Conservation (phyloP, 176 grass and related monocot genomes). For the Cymbopogon citratus region DNA sequence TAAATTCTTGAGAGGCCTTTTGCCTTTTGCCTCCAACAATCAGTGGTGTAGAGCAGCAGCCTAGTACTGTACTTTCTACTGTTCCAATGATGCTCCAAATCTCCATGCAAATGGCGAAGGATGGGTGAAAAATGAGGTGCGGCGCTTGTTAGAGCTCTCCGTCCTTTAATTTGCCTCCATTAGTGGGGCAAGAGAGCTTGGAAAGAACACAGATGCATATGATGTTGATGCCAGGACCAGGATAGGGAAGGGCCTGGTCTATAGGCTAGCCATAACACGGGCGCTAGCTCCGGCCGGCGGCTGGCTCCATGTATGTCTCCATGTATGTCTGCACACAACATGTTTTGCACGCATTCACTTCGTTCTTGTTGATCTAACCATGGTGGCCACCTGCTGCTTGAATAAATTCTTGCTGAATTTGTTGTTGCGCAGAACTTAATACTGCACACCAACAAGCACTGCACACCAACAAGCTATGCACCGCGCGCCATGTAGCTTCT, state of each 20-base stretch:
- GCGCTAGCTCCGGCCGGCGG: too few species aligned
- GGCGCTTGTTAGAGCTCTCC: neutral
- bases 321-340: neutral
- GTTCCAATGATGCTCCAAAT: neutral
- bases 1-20: neutral
- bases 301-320: neutral
- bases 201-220: neutral
- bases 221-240: neutral
- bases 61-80: neutral
- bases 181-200: neutral
- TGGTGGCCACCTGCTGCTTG: slow-evolving; percentile 15
- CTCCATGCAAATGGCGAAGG: neutral
- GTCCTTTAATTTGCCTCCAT: neutral
- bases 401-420: slow-evolving; percentile 9
- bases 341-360: neutral
- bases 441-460: neutral
- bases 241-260: neutral
- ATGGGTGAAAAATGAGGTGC: neutral
- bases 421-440: neutral
- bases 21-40: neutral
- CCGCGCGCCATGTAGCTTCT: neutral
- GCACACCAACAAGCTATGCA: neutral
- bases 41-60: neutral
- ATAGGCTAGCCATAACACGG: neutral
- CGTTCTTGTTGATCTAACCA: neutral